Evolutionary conservation across 2,329 filamentous ascomycete species (phyloP).

Genomic region (Arthroderma sp.): DNA sequence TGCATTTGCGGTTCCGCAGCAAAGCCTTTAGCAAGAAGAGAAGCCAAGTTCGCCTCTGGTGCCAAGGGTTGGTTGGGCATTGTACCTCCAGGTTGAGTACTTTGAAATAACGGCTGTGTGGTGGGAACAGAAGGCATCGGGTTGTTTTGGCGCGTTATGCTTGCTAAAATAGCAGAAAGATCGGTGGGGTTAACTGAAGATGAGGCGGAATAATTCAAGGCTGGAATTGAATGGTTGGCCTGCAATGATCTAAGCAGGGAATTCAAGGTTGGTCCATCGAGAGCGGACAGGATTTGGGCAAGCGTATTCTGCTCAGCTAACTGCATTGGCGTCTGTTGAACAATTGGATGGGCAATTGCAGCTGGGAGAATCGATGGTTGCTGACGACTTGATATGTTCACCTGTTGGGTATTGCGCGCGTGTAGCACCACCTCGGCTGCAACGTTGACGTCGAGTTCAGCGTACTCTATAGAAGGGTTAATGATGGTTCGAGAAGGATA

Average conservation of each 20-base stretch:
- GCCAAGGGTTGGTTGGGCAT: slow-evolving; percentile 16
- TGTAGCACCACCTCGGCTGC: slow-evolving; percentile 70
- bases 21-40: slow-evolving; percentile 22
- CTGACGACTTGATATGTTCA: slow-evolving; percentile 16
- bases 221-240: slow-evolving; percentile 26
- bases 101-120: background rate
- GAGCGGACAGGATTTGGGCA: slow-evolving; percentile 50
- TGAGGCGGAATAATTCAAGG: slow-evolving; percentile 16
- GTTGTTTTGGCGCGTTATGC: slow-evolving; percentile 6
- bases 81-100: slow-evolving; percentile 6
- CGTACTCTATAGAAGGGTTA: slow-evolving; percentile 49
- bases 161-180: slow-evolving; percentile 15
- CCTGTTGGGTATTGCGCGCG: slow-evolving; percentile 27
- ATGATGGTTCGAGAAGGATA: slow-evolving; percentile 9
- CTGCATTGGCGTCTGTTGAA: slow-evolving; percentile 7
- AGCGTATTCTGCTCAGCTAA: slow-evolving; percentile 39
- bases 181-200: slow-evolving; percentile 9
- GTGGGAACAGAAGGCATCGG: slow-evolving; percentile 1
- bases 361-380: slow-evolving; percentile 20
- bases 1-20: slow-evolving; percentile 7
- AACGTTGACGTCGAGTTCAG: slow-evolving; percentile 62
- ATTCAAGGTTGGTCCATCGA: slow-evolving; percentile 59
- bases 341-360: background rate
- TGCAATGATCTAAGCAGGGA: slow-evolving; percentile 52
- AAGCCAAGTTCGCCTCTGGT: slow-evolving; percentile 25